Base-by-base conservation (phyloP, 176 grass and related monocot genomes). In the Bolboschoenus planiculmis region DNA sequence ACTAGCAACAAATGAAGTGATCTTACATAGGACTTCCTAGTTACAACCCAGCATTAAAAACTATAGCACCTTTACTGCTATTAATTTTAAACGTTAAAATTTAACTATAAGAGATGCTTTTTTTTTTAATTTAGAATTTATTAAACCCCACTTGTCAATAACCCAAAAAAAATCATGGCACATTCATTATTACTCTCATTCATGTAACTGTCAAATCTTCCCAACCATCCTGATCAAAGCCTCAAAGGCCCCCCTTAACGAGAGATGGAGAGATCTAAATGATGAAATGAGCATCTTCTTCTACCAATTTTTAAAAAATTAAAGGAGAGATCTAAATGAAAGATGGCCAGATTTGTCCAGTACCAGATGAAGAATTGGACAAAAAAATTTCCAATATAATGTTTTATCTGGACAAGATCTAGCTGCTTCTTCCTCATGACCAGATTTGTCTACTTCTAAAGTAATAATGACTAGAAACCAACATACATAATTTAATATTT, bases 381-480 rank as follows among this genome's bases (percentile, higher is more conserved):
- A 53, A 51, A n/a, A n/a, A n/a, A 26, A 50, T 18, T 29, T 31
- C 39, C 14, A 51, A 31, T 53, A 77, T 31, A 77, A 76, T 76
- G 46, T 50, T 7, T 77, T 76, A 51, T 51, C 42, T 18, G 72
- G 72, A 53, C 46, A 53, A 77, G 21, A 53, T 77, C 6, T 20
- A 23, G 67, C 21, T 46, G 39, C 21, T 46, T 26, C 9, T 70
- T 72, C 64, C 64, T 35, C 61, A 46, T 27, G 67, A 33, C 72
- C 72, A 77, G 26, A 77, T 77, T 46, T 77, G 72, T 77, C 72
- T 13, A 34, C 72, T 53, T 51, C 24, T 33, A 77, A 31, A 33
- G 39, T 27, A 53, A 77, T 77, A 77, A 77, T 77, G 44, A 26
- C 27, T 53, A 77, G 44, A 77, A 53, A 53, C 43, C 46, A 77